These are phyloP conservation scores for Saccharomycopsis hybrid DNA, from an alignment of 1,139 yeast species.

Conservation along the genomic window DNA sequence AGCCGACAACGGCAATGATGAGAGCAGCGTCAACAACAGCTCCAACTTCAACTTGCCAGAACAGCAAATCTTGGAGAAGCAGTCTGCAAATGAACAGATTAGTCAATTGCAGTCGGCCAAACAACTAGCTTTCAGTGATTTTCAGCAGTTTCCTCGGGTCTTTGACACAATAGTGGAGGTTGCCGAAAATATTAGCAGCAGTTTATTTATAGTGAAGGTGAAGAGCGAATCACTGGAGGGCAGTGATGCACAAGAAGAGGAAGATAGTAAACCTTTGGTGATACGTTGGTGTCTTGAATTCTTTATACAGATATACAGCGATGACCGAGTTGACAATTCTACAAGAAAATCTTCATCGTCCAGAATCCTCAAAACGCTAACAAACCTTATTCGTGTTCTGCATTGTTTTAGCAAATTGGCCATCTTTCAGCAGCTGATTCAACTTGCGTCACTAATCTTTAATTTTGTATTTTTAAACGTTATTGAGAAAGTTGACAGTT, in stretches of 20 bases:
- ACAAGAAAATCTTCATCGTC: neutral
- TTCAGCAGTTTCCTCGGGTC: neutral
- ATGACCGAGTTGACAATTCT: constrained; percentile 1
- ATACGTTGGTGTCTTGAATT: constrained; percentile 8
- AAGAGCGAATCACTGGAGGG: neutral
- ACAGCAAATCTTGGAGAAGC: neutral
- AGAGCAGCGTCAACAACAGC: too few species aligned
- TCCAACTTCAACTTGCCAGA: neutral
- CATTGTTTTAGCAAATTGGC: constrained; percentile 1
- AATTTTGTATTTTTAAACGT: constrained; percentile 8
- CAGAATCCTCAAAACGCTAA: neutral
- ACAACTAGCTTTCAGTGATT: neutral
- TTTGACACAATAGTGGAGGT: constrained; percentile 1
- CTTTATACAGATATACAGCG: constrained; percentile 5
- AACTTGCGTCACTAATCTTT: constrained; percentile 1
- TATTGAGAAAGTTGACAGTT: constrained; percentile 5
- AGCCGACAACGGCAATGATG: too few species aligned
- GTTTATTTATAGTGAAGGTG: too few species aligned
- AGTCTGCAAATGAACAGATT: neutral
- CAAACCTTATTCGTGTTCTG: neutral
- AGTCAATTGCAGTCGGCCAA: constrained; percentile 5
- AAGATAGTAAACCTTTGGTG: neutral
- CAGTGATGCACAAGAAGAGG: neutral
- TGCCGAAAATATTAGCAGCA: too few species aligned
- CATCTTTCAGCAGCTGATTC: constrained; percentile 3